Evolutionary conservation across 2,329 filamentous ascomycete genomes (phyloP), one percentile per base, ranked within the genome.

Genomic region (Trichoderma aggressivum): DNA sequence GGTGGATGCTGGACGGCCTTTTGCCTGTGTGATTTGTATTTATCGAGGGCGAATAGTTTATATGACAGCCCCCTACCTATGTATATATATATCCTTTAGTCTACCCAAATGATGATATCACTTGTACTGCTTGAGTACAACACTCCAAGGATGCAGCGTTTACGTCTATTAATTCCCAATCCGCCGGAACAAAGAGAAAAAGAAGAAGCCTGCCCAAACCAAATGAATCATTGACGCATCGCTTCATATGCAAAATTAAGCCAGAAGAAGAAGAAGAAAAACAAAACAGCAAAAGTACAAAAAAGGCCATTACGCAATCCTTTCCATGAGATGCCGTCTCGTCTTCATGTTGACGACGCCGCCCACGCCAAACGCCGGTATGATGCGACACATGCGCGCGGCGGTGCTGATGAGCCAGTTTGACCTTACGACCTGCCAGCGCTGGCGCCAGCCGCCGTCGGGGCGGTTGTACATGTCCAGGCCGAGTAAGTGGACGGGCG

Each of bases 321-420:
- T 86, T 75, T 83, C 83, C 91, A 97, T 94, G 75, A 95, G 78
- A 67, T 79, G 83, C 77, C 82, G 84, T 75, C 94, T 86, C 58
- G 95, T 84, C 77, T 92, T 90, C 72, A 86, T 86, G 81, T 97
- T 97, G 12, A 96, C 91, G 12, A 97, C 93, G 0, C 94, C 94
- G 1, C 94, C 94, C 14, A 97, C 86, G 2, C 94, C 94, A 84
- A 95, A 97, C 0, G 94, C 94, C 21, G 94, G 94, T 3, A 97
- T 87, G 75, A 97, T 97, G 77, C 94, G 87, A 72, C 92, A 92
- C 81, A 97, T 91, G 68, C 94, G 84, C 30, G 94, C 94, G 70
- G 88, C 81, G 34, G 89, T 89, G 79, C 92, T 95, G 74, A 91
- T 86, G 21, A 86, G 82, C 90, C 94, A 97, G 78, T 97, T 94